Evolutionary conservation across 2,329 filamentous ascomycete genomes (phyloP), one percentile per base, ranked within the genome.

Genomic region (Cryphonectria carpinicola): DNA sequence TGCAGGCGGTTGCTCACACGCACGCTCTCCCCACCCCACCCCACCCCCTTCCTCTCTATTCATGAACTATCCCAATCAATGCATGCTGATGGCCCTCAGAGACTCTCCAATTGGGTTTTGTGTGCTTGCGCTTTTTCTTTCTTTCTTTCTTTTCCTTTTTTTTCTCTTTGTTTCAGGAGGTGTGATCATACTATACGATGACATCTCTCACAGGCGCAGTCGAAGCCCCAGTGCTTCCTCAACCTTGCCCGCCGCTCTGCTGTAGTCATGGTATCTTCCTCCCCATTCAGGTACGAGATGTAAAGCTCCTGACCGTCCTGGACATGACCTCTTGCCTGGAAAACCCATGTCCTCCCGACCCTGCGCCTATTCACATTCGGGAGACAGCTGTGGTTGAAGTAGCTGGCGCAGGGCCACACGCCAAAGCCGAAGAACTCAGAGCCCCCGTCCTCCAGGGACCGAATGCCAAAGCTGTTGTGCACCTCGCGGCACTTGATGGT

Each of bases 401-500:
- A 72, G 63, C 68, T 71, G 3, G 71, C 71, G 4, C 61, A 68
- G 2, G 71, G 71, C 71, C 71, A 72, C 7, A 70, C 66, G 1
- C 71, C 71, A 39, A 60, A 72, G 5, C 71, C 71, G 8, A 72
- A 72, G 62, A 72, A 72, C 66, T 72, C 71, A 6, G 68, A 68
- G 14, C 71, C 71, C 7, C 63, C 71, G 37, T 72, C 69, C 13
- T 72, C 71, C 28, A 72, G 63, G 6, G 71, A 72, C 25, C 71
- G 68, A 32, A 72, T 72, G 32, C 71, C 71, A 7, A 72, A 72
- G 63, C 71, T 72, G 49, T 72, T 72, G 39, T 70, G 71, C 17
- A 72, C 71, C 43, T 72, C 71, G 5, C 66, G 63, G 5, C 43
- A 28, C 46, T 72, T 72, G 56, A 64, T 14, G 0, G 69, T 68